phyloP scores from a whole-genome alignment of 805 yeast species.

The Kregervanrija fluxuum region DNA sequence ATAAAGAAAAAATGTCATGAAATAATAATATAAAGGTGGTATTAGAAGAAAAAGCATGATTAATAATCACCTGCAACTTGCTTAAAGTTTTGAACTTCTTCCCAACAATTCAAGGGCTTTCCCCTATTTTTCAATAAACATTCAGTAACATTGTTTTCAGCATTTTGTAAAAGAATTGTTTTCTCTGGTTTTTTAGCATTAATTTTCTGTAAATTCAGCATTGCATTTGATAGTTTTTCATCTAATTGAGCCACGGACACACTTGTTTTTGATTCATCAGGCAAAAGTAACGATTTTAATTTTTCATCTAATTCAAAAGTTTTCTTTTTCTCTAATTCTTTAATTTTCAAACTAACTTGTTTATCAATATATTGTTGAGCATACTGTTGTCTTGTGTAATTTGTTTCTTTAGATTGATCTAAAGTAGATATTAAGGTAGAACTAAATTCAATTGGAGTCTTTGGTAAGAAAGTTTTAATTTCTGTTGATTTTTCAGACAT shows the following conservation, averaged over 20 bases:
- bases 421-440: conserved; percentile 57
- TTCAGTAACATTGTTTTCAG: conserved; percentile 43
- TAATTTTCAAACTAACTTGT: conserved; percentile 51
- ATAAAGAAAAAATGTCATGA: neutral
- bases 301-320: conserved; percentile 43
- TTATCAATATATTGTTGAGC: conserved; percentile 61
- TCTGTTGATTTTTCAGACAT: conserved; percentile 9
- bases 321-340: conserved; percentile 46
- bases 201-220: conserved; percentile 27
- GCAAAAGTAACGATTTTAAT: conserved; percentile 35
- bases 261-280: conserved; percentile 23
- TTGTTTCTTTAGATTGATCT: conserved; percentile 52
- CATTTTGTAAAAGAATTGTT: conserved; percentile 34
- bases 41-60: conserved; percentile 1
- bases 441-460: conserved; percentile 61
- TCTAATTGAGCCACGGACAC: conserved; percentile 22
- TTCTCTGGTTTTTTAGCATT: conserved; percentile 23
- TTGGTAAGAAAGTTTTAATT: conserved; percentile 56
- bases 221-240: conserved; percentile 29
- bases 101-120: conserved; percentile 74
- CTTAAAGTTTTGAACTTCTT: conserved; percentile 66
- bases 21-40: neutral
- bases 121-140: conserved; percentile 61
- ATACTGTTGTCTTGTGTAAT: conserved; percentile 63
- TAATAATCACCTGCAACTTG: conserved; percentile 34